phyloP scores from a whole-genome alignment of 257 asterid genomes.

The Capsicum baccatum region DNA sequence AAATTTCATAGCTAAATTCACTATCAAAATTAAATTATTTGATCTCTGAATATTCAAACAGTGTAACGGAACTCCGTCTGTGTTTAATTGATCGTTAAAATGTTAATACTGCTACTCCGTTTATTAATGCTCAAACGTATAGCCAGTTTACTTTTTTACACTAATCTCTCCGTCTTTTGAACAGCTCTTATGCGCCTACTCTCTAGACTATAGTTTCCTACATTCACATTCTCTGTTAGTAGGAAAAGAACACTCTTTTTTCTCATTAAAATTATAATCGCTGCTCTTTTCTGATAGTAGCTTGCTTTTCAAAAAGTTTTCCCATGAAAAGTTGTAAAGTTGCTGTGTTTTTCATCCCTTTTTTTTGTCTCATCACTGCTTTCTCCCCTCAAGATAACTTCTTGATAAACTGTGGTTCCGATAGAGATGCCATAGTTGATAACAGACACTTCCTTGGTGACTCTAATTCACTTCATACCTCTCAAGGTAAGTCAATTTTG shows the following conservation, averaged over 20 bases:
- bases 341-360: slow-evolving; percentile 41
- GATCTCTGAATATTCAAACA: too few relatives aligned
- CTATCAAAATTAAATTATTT: too few relatives aligned
- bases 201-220: not conserved
- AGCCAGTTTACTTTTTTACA: not conserved
- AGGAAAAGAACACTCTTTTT: not conserved
- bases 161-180: not conserved
- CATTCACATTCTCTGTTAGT: not conserved
- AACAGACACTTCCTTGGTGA: slow-evolving; percentile 69
- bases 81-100: not conserved
- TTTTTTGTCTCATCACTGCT: slow-evolving; percentile 39
- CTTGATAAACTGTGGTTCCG: slow-evolving; percentile 77
- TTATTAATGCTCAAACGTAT: not conserved
- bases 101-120: not conserved
- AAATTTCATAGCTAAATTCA: too few relatives aligned
- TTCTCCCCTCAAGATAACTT: slow-evolving; percentile 72
- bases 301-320: too few relatives aligned
- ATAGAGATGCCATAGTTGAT: slow-evolving; percentile 41
- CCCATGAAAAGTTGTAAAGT: slow-evolving; percentile 50
- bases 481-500: slow-evolving; percentile 63
- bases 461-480: slow-evolving; percentile 43
- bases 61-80: not conserved
- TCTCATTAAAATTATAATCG: not conserved
- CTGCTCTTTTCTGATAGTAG: not conserved
- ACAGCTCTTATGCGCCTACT: not conserved